phyloP scores from a whole-genome alignment of 1,284 basidiomycete genomes.

The Fomitopsis palustris region DNA sequence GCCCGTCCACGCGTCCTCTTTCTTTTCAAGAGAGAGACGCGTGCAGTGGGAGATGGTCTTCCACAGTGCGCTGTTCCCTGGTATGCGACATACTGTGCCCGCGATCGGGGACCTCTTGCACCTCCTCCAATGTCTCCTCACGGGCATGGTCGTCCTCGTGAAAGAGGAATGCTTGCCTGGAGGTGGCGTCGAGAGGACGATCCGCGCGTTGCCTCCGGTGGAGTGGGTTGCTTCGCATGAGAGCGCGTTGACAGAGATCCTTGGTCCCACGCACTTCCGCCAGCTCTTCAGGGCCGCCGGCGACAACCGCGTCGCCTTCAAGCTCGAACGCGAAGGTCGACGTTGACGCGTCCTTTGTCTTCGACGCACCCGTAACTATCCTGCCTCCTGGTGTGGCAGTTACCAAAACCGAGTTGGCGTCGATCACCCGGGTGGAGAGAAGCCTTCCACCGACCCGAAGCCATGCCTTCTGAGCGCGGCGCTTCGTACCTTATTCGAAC shows the following conservation, averaged over 20 bases:
- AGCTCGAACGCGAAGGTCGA: constrained; percentile 46
- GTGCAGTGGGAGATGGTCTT: constrained; percentile 88
- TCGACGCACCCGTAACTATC: constrained; percentile 9
- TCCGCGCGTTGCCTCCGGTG: constrained; percentile 69
- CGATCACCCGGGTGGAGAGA: constrained; percentile 14
- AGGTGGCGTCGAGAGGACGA: constrained; percentile 65
- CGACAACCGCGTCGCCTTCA: constrained; percentile 67
- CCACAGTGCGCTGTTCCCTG: constrained; percentile 77
- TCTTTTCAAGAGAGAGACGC: constrained; percentile 77
- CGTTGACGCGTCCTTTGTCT: constrained; percentile 8
- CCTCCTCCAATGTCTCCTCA: constrained; percentile 76
- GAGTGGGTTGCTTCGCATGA: constrained; percentile 73
- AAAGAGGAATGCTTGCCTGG: constrained; percentile 65
- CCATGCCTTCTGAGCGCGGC: constrained; percentile 12
- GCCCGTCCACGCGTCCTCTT: constrained; percentile 73
- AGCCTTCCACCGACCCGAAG: constrained; percentile 11
- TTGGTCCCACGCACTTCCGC: constrained; percentile 67
- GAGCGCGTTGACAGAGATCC: constrained; percentile 59
- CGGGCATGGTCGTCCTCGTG: constrained; percentile 72
- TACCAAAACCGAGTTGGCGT: constrained; percentile 10
- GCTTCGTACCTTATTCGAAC: constrained; percentile 22
- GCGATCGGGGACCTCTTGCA: constrained; percentile 75
- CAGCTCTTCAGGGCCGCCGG: constrained; percentile 67
- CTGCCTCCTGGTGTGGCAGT: constrained; percentile 8
- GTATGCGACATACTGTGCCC: constrained; percentile 70